Conservation (phyloP, 2,329 filamentous ascomycete genomes). For the Neonectria ditissima region DNA sequence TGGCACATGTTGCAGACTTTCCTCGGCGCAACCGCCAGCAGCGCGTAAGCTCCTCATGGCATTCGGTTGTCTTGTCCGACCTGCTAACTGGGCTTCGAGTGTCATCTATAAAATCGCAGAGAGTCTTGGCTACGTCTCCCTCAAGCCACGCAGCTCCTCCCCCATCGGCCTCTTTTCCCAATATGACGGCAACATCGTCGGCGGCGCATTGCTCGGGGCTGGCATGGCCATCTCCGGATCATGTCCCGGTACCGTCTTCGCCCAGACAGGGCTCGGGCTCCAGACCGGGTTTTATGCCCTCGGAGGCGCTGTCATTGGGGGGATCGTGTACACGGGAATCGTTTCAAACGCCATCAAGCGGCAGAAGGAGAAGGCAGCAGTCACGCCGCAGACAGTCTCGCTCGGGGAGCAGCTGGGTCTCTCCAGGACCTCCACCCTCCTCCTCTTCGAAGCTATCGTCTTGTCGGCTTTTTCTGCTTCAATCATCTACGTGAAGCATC, state of each 20-base stretch:
- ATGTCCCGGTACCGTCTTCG: conserved; percentile 74
- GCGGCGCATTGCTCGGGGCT: conserved; percentile 70
- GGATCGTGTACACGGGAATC: conserved; percentile 62
- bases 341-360: conserved; percentile 52
- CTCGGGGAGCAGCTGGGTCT: conserved; percentile 57
- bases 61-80: not conserved
- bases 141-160: conserved; percentile 63
- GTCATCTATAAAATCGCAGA: conserved; percentile 60
- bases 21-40: conserved; percentile 70
- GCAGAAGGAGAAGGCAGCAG: conserved; percentile 41
- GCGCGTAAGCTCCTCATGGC: conserved; percentile 62
- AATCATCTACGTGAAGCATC: conserved; percentile 43
- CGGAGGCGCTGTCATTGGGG: conserved; percentile 66
- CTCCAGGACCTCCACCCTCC: conserved; percentile 51
- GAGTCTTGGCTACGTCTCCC: conserved; percentile 54
- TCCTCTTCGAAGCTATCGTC: conserved; percentile 58
- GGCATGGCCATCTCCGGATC: conserved; percentile 75
- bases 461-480: conserved; percentile 55
- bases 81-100: conserved; percentile 42
- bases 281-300: conserved; percentile 64
- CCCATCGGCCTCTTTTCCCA: conserved; percentile 63
- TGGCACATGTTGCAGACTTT: conserved; percentile 77
- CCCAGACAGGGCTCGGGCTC: conserved; percentile 68
- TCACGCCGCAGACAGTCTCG: conserved; percentile 47
- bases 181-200: conserved; percentile 74